A percentile compares a stretch with the other conserved stretches of the same genome.
Evolutionary conservation across 169 alveolate genomes (phyloP).

Genomic region (Amoebophrya sp.): DNA sequence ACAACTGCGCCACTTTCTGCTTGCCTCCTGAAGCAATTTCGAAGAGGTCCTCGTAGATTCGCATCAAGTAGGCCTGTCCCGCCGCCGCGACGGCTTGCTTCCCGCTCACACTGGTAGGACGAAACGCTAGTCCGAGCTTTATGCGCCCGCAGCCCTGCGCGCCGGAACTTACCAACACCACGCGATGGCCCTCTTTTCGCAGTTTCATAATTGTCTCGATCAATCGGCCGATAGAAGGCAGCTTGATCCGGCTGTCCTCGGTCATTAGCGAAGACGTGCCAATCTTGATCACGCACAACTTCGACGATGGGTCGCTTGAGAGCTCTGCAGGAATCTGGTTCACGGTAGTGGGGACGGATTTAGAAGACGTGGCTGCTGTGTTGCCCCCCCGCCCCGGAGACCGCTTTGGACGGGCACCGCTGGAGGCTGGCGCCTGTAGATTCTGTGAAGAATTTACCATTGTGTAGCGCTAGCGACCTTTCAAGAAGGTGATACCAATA

Average conservation of each 20-base stretch:
- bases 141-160: slow-evolving; percentile 53
- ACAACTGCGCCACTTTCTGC: slow-evolving; percentile 52
- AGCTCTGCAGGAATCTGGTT: no score
- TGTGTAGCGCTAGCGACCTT: no score
- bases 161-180: slow-evolving; percentile 52
- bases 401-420: no score
- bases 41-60: slow-evolving; percentile 54
- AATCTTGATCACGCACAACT: slow-evolving; percentile 42
- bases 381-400: no score
- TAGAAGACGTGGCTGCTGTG: not conserved
- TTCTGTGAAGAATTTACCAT: no score
- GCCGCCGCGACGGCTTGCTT: slow-evolving; percentile 55
- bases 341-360: no score
- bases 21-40: slow-evolving; percentile 34
- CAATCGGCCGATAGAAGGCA: slow-evolving; percentile 49
- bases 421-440: no score
- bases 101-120: slow-evolving; percentile 41
- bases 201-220: slow-evolving; percentile 46
- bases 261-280: slow-evolving; percentile 52
- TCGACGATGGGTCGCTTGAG: no score
- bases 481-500: no score
- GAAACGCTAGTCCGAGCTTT: slow-evolving; percentile 46
- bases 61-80: slow-evolving; percentile 50
- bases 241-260: slow-evolving; percentile 40
- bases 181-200: slow-evolving; percentile 44